Evolutionary conservation across 148 eudicot genomes (phyloP).

Genomic region (Fallopia convolvulus): DNA sequence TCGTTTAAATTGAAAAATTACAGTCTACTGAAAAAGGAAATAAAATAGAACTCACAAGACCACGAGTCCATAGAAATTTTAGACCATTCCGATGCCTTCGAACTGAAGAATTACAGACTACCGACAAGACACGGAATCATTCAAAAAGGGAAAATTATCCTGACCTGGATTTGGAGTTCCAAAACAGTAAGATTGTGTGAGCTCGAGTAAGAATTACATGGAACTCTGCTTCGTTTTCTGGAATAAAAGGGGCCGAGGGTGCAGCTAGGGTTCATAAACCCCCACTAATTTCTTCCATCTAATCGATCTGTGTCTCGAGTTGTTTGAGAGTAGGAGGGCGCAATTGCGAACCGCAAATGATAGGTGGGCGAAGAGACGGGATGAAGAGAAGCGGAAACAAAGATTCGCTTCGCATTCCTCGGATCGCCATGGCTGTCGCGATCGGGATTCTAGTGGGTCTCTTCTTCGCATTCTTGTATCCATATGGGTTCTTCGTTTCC

Average conservation of each 20-base stretch:
- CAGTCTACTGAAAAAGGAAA: no score
- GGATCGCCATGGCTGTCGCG: slow-evolving; percentile 42
- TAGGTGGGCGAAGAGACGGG: slow-evolving; percentile 47
- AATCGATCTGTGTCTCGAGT: neutral
- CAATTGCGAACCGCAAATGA: slow-evolving; percentile 20
- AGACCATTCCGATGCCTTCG: neutral
- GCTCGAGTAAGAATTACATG: neutral
- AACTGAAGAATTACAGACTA: neutral
- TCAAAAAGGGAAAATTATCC: neutral
- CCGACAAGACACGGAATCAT: neutral
- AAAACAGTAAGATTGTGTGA: neutral
- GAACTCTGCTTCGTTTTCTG: neutral
- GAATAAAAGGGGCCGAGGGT: neutral
- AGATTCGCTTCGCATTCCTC: slow-evolving; percentile 30
- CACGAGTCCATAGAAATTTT: no score
- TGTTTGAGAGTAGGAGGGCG: neutral
- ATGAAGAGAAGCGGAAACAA: slow-evolving; percentile 23
- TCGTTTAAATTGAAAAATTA: no score
- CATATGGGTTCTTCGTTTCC: slow-evolving; percentile 45
- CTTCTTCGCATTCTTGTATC: slow-evolving; percentile 52
- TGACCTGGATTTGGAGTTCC: no score
- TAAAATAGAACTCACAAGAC: no score
- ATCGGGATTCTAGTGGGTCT: slow-evolving; percentile 48
- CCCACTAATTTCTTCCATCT: neutral
- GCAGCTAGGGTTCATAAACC: neutral